Evolutionary conservation across 306 rosid genomes (phyloP).

Genomic region (Vicia sativa): DNA sequence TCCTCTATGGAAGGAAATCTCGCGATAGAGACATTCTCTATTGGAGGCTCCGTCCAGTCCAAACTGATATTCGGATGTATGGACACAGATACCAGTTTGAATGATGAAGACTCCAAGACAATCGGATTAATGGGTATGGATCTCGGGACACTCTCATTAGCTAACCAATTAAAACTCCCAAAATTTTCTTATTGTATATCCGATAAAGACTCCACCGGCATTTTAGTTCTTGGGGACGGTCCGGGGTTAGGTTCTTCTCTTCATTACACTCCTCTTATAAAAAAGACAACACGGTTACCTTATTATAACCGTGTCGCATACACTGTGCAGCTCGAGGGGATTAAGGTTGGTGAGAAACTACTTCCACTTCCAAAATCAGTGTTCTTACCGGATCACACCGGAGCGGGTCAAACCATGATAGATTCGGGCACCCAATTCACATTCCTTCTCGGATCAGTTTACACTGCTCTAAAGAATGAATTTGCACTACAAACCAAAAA

Average conservation of each 20-base stretch:
- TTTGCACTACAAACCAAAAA: conserved; percentile 58
- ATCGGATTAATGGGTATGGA: conserved; percentile 84
- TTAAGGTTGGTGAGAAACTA: conserved; percentile 52
- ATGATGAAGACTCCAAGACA: conserved; percentile 68
- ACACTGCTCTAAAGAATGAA: conserved; percentile 64
- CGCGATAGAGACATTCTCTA: conserved; percentile 59
- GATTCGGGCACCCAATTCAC: conserved; percentile 94
- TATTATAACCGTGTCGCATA: conserved; percentile 79
- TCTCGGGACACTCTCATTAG: conserved; percentile 69
- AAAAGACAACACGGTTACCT: conserved; percentile 61
- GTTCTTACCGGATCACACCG: conserved; percentile 77
- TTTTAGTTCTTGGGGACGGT: conserved; percentile 62
- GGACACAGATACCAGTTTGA: conserved; percentile 72
- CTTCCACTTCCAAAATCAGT: conserved; percentile 57
- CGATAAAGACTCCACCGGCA: conserved; percentile 56
- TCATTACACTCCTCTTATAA: conserved; percentile 70
- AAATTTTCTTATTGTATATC: conserved; percentile 88
- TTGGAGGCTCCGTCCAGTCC: conserved; percentile 48
- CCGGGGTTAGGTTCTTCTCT: conserved; percentile 61
- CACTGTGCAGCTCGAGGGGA: conserved; percentile 77
- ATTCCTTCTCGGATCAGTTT: conserved; percentile 74
- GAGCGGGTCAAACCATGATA: conserved; percentile 89
- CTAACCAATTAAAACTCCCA: conserved; percentile 61
- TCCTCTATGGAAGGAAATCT: conserved; percentile 73
- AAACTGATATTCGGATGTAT: conserved; percentile 67